These are phyloP conservation scores for Sporothrix dimorphospora DNA, from an alignment of 2,329 filamentous ascomycete genomes.

Conservation along the genomic window DNA sequence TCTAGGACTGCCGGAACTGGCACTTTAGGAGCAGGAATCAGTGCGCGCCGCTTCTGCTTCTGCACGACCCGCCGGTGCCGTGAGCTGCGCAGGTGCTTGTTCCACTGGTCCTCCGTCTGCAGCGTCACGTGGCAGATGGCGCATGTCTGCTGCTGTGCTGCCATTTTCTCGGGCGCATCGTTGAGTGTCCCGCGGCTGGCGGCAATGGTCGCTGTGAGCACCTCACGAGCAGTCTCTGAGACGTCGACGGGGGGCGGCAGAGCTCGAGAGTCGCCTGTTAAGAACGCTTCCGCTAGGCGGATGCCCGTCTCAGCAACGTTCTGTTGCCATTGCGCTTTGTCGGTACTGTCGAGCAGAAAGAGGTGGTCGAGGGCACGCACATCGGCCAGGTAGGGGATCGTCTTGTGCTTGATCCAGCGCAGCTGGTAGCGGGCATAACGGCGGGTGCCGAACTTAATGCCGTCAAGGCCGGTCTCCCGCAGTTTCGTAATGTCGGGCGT, in stretches of 20 bases:
- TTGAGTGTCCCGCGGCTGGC: constrained; percentile 40
- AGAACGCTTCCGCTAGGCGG: constrained; percentile 64
- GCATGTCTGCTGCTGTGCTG: constrained; percentile 63
- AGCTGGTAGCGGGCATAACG: constrained; percentile 86
- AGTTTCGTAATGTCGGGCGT: constrained; percentile 56
- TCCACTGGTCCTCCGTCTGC: constrained; percentile 58
- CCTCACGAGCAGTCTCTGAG: constrained; percentile 53
- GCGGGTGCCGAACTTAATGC: constrained; percentile 79
- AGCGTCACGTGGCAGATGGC: constrained; percentile 70
- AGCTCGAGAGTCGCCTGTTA: constrained; percentile 50
- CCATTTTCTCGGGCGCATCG: constrained; percentile 51
- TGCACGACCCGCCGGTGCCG: constrained; percentile 43
- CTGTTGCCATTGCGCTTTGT: constrained; percentile 62
- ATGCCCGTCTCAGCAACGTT: constrained; percentile 69
- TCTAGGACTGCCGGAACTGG: neutral
- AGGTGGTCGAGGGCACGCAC: constrained; percentile 60
- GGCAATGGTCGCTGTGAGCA: constrained; percentile 56
- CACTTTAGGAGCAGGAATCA: constrained; percentile 34
- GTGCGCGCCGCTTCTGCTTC: constrained; percentile 38
- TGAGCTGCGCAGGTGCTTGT: constrained; percentile 49
- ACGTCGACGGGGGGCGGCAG: constrained; percentile 57
- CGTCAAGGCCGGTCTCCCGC: constrained; percentile 65
- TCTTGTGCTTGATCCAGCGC: constrained; percentile 83
- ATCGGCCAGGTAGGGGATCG: constrained; percentile 68
- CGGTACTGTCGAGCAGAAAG: constrained; percentile 80